phyloP scores from a whole-genome alignment of 345 rosid genomes.

The Viola odorata region DNA sequence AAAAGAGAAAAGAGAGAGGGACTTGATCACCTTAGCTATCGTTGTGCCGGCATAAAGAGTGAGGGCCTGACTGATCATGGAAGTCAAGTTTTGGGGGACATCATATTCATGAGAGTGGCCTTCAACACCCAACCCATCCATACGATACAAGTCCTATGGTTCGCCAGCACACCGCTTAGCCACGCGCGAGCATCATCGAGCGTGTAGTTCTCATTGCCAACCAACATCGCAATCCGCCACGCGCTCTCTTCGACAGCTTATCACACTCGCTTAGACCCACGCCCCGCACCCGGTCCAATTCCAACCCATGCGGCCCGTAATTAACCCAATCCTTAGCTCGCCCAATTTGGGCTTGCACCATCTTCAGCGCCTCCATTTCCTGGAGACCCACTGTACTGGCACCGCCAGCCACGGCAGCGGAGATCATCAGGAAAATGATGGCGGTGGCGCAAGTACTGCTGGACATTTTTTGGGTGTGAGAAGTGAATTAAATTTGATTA shows the following conservation, averaged over 20 bases:
- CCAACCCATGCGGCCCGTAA: slow-evolving; percentile 7
- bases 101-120: slow-evolving; percentile 11
- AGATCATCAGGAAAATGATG: slow-evolving; percentile 19
- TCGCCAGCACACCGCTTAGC: slow-evolving; percentile 51
- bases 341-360: slow-evolving; percentile 29
- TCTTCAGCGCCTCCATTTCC: slow-evolving; percentile 26
- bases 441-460: slow-evolving; percentile 1
- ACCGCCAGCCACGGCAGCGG: slow-evolving; percentile 7
- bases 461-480: slow-evolving; percentile 20
- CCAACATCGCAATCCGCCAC: slow-evolving; percentile 35
- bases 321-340: slow-evolving; percentile 27
- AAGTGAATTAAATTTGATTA: too few species aligned
- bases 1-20: neutral
- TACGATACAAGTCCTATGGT: slow-evolving; percentile 59
- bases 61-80: slow-evolving; percentile 36
- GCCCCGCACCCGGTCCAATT: slow-evolving; percentile 3
- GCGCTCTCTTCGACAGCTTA: slow-evolving; percentile 46
- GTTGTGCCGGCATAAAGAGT: slow-evolving; percentile 22
- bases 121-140: slow-evolving; percentile 44
- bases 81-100: slow-evolving; percentile 31
- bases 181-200: slow-evolving; percentile 47
- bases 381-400: slow-evolving; percentile 17
- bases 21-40: slow-evolving; percentile 19
- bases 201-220: slow-evolving; percentile 24
- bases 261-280: slow-evolving; percentile 42